phyloP scores from a whole-genome alignment of 352 stramenopile species.

The Achlya hypogyna region DNA sequence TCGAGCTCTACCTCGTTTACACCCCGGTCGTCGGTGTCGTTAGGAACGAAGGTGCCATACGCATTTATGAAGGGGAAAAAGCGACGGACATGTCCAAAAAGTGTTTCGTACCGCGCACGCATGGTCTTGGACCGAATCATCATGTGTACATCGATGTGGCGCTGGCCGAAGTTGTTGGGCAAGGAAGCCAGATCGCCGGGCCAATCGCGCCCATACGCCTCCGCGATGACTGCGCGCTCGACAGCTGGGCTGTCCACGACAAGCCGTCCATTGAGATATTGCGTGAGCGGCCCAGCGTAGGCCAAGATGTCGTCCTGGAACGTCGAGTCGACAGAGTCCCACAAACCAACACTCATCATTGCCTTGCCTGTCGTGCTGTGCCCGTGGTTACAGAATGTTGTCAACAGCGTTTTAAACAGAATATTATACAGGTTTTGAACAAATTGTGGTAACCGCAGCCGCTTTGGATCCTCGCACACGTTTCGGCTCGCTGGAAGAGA shows the following conservation, averaged over 20 bases:
- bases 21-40: neutral
- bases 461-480: too few relatives aligned
- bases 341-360: neutral
- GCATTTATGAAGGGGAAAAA: neutral
- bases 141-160: neutral
- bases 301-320: neutral
- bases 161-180: neutral
- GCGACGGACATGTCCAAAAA: neutral
- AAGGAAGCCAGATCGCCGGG: neutral
- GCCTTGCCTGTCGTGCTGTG: neutral
- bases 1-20: neutral
- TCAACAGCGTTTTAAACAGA: too few relatives aligned
- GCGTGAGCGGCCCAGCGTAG: neutral
- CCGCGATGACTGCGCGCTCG: neutral
- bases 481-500: too few relatives aligned
- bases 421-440: too few relatives aligned
- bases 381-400: neutral
- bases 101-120: neutral
- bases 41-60: neutral
- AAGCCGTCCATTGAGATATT: neutral
- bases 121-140: neutral
- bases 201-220: neutral
- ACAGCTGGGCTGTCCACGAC: neutral
- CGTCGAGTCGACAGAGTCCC: neutral
- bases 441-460: too few relatives aligned